Evolutionary conservation across 2,329 filamentous ascomycete genomes (phyloP).

Genomic region (Aspergillus intermedius): DNA sequence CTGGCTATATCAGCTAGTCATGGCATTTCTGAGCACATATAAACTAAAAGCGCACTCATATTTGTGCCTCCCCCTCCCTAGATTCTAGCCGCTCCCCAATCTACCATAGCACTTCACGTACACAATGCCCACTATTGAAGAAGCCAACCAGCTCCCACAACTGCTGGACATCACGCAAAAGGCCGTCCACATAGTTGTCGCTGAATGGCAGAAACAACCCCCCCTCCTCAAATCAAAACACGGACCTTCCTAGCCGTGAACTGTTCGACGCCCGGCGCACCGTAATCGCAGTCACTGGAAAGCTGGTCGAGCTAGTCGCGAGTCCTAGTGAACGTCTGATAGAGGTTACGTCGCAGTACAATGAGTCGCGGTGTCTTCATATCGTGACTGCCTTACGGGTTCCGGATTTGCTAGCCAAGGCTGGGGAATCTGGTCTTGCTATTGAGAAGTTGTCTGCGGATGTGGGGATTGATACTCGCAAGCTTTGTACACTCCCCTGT

Average conservation of each 20-base stretch:
- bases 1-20: too few species aligned
- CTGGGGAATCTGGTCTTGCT: not conserved
- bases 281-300: not conserved
- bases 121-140: too few species aligned
- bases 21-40: too few species aligned
- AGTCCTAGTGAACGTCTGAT: constrained; percentile 1
- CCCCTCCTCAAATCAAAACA: not conserved
- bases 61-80: too few species aligned
- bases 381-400: constrained; percentile 2
- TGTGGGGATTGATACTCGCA: not conserved
- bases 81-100: too few species aligned
- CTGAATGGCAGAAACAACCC: not conserved
- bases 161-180: too few species aligned
- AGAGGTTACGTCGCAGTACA: constrained; percentile 4
- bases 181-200: too few species aligned
- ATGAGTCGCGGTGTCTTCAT: constrained; percentile 1
- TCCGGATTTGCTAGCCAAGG: constrained; percentile 3
- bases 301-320: constrained; percentile 2
- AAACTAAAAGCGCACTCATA: too few species aligned
- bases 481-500: not conserved
- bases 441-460: not conserved
- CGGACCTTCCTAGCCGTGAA: not conserved
- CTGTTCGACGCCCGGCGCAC: constrained; percentile 3
- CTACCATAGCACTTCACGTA: too few species aligned
- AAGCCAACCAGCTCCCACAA: too few species aligned